Evolutionary conservation across 164 flowering plant species (phyloP).

Genomic region (Umbilicus rupestris): DNA sequence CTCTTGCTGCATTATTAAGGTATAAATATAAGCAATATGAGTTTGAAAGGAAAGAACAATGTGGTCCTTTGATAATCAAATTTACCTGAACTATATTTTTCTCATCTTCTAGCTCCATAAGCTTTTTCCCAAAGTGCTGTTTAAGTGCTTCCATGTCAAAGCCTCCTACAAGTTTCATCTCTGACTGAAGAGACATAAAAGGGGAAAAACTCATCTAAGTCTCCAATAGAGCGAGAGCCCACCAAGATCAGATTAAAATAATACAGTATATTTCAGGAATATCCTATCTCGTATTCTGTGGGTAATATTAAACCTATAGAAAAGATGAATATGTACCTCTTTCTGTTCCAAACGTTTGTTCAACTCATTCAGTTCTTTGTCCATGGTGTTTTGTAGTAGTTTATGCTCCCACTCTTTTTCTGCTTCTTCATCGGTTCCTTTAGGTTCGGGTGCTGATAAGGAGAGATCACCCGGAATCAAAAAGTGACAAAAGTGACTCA

Average conservation of each 20-base stretch:
- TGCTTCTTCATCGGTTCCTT: conserved; percentile 65
- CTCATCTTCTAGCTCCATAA: conserved; percentile 91
- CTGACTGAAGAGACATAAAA: conserved; percentile 49
- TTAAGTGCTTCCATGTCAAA: conserved; percentile 70
- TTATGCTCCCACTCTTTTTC: conserved; percentile 87
- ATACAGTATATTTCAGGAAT: not conserved
- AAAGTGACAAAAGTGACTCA: not conserved
- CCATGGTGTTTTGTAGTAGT: conserved; percentile 64
- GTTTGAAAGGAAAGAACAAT: not conserved
- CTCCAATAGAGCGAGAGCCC: not conserved
- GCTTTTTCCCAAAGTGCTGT: conserved; percentile 95
- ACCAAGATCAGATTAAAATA: not conserved
- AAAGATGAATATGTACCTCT: conserved; percentile 43
- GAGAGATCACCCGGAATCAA: not conserved
- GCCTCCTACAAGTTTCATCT: conserved; percentile 86
- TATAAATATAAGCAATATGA: conserved; percentile 4
- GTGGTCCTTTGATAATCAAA: conserved; percentile 6
- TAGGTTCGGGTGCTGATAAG: conserved; percentile 50
- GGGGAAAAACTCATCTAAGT: not conserved
- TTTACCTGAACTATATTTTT: conserved; percentile 79
- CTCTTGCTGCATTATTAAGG: conserved; percentile 45
- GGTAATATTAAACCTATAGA: no score
- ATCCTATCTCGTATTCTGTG: no score
- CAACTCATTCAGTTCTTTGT: conserved; percentile 69
- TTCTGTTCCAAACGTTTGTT: conserved; percentile 74